A percentile compares a stretch with the other conserved stretches of the same genome.
These are phyloP conservation scores for Cajanus cajan DNA, from an alignment of 306 rosid species.

Conservation along the genomic window DNA sequence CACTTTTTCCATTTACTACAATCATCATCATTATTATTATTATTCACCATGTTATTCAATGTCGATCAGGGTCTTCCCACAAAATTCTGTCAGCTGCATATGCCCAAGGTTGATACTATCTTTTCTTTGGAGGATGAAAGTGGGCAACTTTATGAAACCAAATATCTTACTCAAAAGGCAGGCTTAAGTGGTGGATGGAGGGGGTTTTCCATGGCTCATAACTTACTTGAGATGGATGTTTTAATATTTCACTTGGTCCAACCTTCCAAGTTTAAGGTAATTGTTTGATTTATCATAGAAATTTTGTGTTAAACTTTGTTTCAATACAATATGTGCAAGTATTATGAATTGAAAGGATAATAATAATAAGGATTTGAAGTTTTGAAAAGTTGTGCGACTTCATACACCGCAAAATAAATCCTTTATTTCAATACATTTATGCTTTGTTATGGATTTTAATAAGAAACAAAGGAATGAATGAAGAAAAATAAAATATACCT, in stretches of 20 bases:
- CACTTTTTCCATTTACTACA: neutral
- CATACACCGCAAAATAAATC: neutral
- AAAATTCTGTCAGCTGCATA: slow-evolving; percentile 39
- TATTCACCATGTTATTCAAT: neutral
- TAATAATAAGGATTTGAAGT: neutral
- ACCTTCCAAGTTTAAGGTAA: slow-evolving; percentile 51
- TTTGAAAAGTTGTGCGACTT: neutral
- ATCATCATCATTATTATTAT: neutral
- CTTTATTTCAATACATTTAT: neutral
- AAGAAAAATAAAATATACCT: neutral
- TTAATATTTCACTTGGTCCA: slow-evolving; percentile 41
- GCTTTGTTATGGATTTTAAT: neutral
- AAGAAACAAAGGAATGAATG: neutral
- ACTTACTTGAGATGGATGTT: slow-evolving; percentile 40
- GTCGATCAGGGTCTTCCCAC: slow-evolving; percentile 55
- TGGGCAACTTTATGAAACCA: slow-evolving; percentile 28
- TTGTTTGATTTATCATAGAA: neutral
- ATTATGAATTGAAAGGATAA: neutral
- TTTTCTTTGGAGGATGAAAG: slow-evolving; percentile 54
- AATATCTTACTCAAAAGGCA: slow-evolving; percentile 40
- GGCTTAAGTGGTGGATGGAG: slow-evolving; percentile 64
- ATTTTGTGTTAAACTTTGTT: neutral
- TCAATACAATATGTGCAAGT: neutral
- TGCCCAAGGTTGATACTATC: slow-evolving; percentile 41
- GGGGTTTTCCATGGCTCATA: slow-evolving; percentile 44